Evolutionary conservation across 1,139 yeast species (phyloP).

Genomic region (Blastobotrys indianensis): DNA sequence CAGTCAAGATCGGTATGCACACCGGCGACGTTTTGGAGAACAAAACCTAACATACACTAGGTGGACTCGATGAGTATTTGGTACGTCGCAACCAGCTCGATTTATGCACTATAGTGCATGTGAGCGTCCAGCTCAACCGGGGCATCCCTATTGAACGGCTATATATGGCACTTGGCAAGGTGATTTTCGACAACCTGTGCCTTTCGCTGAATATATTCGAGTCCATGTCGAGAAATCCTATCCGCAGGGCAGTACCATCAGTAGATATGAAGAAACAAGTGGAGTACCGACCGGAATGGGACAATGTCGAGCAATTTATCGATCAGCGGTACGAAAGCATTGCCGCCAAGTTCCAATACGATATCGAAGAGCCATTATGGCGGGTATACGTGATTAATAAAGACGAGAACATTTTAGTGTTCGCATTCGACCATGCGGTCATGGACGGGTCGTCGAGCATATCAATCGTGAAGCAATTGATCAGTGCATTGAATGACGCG

Average conservation of each 20-base stretch:
- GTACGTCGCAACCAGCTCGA: too few relatives aligned
- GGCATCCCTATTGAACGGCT: background rate
- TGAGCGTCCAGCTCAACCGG: too few relatives aligned
- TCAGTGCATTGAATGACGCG: slow-evolving; percentile 11
- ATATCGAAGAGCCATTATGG: slow-evolving; percentile 20
- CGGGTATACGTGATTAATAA: slow-evolving; percentile 17
- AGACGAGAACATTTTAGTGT: slow-evolving; percentile 6
- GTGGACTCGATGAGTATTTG: too few relatives aligned
- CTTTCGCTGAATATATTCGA: slow-evolving; percentile 9
- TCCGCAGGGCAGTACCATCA: background rate
- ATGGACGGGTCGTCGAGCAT: slow-evolving; percentile 24
- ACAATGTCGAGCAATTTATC: slow-evolving; percentile 10
- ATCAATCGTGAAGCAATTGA: slow-evolving; percentile 18
- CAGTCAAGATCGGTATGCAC: too few relatives aligned
- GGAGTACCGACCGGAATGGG: slow-evolving; percentile 1
- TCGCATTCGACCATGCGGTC: slow-evolving; percentile 21
- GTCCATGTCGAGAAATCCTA: background rate
- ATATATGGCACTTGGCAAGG: slow-evolving; percentile 5
- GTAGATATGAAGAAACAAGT: slow-evolving; percentile 12
- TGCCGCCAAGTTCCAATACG: slow-evolving; percentile 11
- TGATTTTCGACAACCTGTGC: slow-evolving; percentile 4
- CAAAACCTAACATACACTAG: too few relatives aligned
- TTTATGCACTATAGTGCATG: too few relatives aligned
- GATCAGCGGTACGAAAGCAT: slow-evolving; percentile 7
- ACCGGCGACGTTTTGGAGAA: too few relatives aligned